Percentiles rank a stretch among this genome's conserved stretches.
Conservation (phyloP, 768 basidiomycete genomes). For the Leccinum barrowsii region DNA sequence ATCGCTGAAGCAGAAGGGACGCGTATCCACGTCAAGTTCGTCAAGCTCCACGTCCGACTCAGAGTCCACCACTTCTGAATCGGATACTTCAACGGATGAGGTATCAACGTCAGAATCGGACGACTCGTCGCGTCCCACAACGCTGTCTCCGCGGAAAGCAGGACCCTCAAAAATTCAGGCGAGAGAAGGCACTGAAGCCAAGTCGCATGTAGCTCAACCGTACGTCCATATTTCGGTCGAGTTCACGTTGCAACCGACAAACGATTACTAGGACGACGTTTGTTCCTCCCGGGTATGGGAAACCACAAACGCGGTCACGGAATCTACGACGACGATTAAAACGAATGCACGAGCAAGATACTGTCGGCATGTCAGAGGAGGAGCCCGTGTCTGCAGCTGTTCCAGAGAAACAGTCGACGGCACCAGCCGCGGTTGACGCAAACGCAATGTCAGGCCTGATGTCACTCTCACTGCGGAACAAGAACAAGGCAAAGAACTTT, state of each 20-base stretch:
- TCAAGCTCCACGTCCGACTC: slow-evolving; percentile 23
- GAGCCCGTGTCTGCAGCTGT: slow-evolving; percentile 33
- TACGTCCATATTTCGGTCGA: slow-evolving; percentile 1
- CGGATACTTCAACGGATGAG: slow-evolving; percentile 14
- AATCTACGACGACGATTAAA: slow-evolving; percentile 56
- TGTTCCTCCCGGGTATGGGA: slow-evolving; percentile 61
- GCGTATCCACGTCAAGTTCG: slow-evolving; percentile 7
- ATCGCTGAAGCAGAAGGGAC: slow-evolving; percentile 27
- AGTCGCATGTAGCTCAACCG: neutral
- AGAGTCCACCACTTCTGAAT: slow-evolving; percentile 22
- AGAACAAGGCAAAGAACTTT: slow-evolving; percentile 73
- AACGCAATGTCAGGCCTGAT: slow-evolving; percentile 28
- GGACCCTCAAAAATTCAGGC: slow-evolving; percentile 13
- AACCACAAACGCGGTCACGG: slow-evolving; percentile 51
- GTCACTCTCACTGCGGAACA: slow-evolving; percentile 55
- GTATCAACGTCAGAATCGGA: slow-evolving; percentile 18
- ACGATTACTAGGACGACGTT: slow-evolving; percentile 6
- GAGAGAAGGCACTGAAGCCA: slow-evolving; percentile 5
- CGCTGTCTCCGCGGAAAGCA: neutral
- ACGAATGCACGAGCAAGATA: slow-evolving; percentile 32
- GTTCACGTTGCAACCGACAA: neutral
- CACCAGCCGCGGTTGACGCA: slow-evolving; percentile 11
- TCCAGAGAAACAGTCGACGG: neutral
- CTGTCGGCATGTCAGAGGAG: slow-evolving; percentile 12
- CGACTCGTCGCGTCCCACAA: neutral